Evolutionary conservation across 2,329 filamentous ascomycete species (phyloP).

Genomic region (Botrytis squamosa): DNA sequence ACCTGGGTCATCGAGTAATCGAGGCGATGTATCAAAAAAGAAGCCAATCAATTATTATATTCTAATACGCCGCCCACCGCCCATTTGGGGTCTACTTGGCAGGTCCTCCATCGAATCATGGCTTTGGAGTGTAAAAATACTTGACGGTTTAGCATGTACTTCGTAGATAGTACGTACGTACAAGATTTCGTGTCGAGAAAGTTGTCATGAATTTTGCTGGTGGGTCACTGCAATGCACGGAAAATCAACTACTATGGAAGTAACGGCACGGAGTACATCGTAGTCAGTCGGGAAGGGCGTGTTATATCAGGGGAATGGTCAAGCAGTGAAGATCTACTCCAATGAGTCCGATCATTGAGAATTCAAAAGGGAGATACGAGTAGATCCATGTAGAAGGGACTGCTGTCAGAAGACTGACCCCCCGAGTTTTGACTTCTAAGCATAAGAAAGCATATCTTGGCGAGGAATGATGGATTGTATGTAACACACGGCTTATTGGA

Average conservation of each 20-base stretch:
- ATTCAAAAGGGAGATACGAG: background rate
- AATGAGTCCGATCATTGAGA: background rate
- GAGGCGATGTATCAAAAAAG: background rate
- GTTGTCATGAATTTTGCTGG: background rate
- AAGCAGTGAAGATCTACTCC: background rate
- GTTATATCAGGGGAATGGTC: background rate
- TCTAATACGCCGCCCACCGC: background rate
- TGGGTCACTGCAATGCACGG: slow-evolving; percentile 9
- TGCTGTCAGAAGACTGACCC: background rate
- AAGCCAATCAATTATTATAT: background rate
- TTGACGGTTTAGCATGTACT: background rate
- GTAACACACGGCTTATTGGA: background rate
- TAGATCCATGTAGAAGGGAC: background rate
- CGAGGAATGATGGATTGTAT: background rate
- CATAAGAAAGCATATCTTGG: background rate
- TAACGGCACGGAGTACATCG: slow-evolving; percentile 2
- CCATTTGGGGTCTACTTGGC: background rate
- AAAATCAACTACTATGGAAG: slow-evolving; percentile 3
- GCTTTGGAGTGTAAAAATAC: background rate
- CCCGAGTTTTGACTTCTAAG: background rate
- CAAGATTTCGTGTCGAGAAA: background rate
- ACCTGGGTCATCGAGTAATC: background rate
- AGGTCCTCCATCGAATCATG: background rate
- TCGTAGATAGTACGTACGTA: background rate
- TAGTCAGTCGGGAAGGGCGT: background rate